phyloP scores from a whole-genome alignment of 306 rosid genomes.

The Lagenaria siceraria region DNA sequence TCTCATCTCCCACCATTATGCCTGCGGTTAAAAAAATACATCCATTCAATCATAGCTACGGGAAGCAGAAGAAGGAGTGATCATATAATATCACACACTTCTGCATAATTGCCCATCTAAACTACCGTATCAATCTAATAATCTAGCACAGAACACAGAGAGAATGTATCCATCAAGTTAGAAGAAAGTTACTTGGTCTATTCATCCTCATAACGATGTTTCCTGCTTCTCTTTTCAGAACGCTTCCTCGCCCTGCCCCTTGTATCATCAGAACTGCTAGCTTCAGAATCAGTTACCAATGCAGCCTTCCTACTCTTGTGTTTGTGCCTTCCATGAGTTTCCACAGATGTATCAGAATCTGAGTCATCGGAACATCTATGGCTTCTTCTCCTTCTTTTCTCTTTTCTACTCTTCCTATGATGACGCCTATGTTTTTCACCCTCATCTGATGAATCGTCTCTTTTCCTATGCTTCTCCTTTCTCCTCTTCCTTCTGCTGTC shows the following conservation, averaged over 20 bases:
- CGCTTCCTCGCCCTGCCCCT: conserved; percentile 51
- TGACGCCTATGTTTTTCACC: conserved; percentile 11
- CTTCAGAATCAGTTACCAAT: conserved; percentile 34
- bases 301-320: conserved; percentile 44
- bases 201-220: conserved; percentile 29
- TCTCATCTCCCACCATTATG: not conserved
- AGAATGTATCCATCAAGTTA: not conserved
- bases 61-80: not conserved
- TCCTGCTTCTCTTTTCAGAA: conserved; percentile 42
- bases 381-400: conserved; percentile 51
- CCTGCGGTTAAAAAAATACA: not conserved
- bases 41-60: not conserved
- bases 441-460: conserved; percentile 34
- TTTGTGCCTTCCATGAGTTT: conserved; percentile 28
- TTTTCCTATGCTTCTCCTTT: conserved; percentile 51
- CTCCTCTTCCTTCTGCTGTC: conserved; percentile 42
- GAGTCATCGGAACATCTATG: conserved; percentile 37
- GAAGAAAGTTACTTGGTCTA: conserved; percentile 5
- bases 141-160: not conserved
- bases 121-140: not conserved
- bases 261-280: conserved; percentile 32
- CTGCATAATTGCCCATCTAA: not conserved
- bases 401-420: conserved; percentile 36
- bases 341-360: conserved; percentile 57
- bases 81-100: not conserved